Evolutionary conservation across 2,329 filamentous ascomycete genomes (phyloP).

Genomic region (Epichloe uncinata): DNA sequence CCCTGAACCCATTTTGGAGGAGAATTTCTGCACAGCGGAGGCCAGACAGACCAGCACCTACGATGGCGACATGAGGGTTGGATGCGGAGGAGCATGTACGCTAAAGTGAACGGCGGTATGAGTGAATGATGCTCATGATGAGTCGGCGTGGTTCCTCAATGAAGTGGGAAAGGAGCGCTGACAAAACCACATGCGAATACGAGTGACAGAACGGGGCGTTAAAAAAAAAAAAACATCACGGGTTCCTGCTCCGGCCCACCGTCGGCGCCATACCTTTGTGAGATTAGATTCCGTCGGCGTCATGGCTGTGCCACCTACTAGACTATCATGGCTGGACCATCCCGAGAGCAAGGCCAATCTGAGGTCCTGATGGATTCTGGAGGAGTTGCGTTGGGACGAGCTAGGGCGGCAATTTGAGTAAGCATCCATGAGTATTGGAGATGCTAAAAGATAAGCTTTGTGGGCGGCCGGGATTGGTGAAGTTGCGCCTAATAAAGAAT

Average conservation of each 20-base stretch:
- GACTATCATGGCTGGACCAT: conserved; percentile 19
- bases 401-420: conserved; percentile 36
- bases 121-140: background rate
- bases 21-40: conserved; percentile 59
- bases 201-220: background rate
- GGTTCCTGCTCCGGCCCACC: background rate
- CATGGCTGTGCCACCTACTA: conserved; percentile 17
- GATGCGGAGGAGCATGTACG: conserved; percentile 8
- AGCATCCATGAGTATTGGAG: conserved; percentile 30
- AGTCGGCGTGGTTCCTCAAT: background rate
- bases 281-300: conserved; percentile 19
- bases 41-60: conserved; percentile 58
- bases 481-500: background rate
- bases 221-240: background rate
- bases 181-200: background rate
- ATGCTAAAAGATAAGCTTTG: background rate
- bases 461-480: background rate
- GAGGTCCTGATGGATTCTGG: conserved; percentile 37
- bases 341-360: conserved; percentile 26
- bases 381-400: conserved; percentile 27
- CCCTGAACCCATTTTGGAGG: conserved; percentile 47
- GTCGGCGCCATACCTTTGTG: conserved; percentile 20
- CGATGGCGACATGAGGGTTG: conserved; percentile 46
- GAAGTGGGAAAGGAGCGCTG: background rate
- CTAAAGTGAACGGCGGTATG: conserved; percentile 6